Base-by-base conservation (phyloP, 73 alveolate genomes). In the Chromera velia region DNA sequence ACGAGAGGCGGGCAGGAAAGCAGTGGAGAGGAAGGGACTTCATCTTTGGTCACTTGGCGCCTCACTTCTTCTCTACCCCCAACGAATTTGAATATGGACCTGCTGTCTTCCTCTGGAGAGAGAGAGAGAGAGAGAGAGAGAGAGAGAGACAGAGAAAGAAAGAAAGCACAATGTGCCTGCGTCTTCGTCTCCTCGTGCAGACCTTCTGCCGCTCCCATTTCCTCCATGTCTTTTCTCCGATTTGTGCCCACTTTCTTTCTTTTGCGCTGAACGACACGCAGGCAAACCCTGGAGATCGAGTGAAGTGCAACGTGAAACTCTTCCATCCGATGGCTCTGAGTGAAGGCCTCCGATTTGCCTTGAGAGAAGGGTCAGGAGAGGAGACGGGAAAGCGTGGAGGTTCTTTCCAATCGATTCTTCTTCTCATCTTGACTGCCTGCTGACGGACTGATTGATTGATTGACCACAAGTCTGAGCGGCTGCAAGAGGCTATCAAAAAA, bases 281-380 rank as follows among this genome's bases (percentile, higher is more conserved):
- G 74, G 97, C 97, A 79, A 90, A 92, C 90, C 97, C 97, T 45
- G 98, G 98, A 45, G 98, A 94, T 64, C 81, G 81, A 68, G 73
- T 92, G 40, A 82, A 87, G 62, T 80, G 88, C 68, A 88, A 89
- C 55, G 82, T 94, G 82, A 86, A 90, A 66, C 84, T 83, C 63
- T 90, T 91, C 31, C 85, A 90, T 62, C 86, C 95, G 31, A 81
- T 91, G 34, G 92, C 92, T 45, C 84, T 87, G 33, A 83, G 75
- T 55, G 48, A 81, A 79, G 96, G 94, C 28, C 80, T 74, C 74
- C 92, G 98, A 78, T 94, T 94, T 81, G 97, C 98, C 68, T 77
- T 94, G 72, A 89, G 98, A 81, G 98, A 93, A 88, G 98, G 55
- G 55, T 40, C n/a, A n/a, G n/a, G n/a, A n/a, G n/a, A n/a, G n/a